Conservation (phyloP, 805 yeast species). For the Candida loeiensis region DNA sequence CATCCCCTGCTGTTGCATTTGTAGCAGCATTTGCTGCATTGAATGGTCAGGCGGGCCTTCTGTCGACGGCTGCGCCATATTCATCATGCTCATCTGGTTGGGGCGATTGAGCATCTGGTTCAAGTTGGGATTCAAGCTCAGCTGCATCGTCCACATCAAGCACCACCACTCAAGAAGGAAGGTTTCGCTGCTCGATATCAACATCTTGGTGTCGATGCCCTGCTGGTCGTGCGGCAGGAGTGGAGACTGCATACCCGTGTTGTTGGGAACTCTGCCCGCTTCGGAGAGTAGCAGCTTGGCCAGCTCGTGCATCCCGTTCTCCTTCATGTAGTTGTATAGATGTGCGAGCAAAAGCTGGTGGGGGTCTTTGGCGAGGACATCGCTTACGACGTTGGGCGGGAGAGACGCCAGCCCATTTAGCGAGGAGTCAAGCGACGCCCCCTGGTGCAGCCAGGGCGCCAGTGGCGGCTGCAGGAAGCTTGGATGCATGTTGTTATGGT, state of each 20-base stretch:
- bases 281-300: constrained; percentile 47
- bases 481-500: constrained; percentile 1
- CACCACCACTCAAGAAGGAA: constrained; percentile 59
- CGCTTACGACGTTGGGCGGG: constrained; percentile 11
- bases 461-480: not conserved
- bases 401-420: constrained; percentile 1
- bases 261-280: constrained; percentile 37
- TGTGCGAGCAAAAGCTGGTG: constrained; percentile 51
- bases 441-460: not conserved
- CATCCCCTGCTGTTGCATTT: constrained; percentile 3
- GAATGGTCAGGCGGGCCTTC: constrained; percentile 3
- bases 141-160: constrained; percentile 46
- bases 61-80: constrained; percentile 1
- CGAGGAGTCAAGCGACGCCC: not conserved
- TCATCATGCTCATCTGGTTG: constrained; percentile 4
- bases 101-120: constrained; percentile 18
- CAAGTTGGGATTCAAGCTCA: constrained; percentile 35
- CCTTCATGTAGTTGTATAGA: constrained; percentile 46
- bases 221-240: constrained; percentile 1
- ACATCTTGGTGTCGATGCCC: constrained; percentile 23
- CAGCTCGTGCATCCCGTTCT: constrained; percentile 46
- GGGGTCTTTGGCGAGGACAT: constrained; percentile 38
- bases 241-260: constrained; percentile 5
- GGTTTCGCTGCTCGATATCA: constrained; percentile 36
- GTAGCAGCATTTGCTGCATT: constrained; percentile 5